phyloP scores from a whole-genome alignment of 2,329 filamentous ascomycete species.

The Arachnopeziza araneosa region DNA sequence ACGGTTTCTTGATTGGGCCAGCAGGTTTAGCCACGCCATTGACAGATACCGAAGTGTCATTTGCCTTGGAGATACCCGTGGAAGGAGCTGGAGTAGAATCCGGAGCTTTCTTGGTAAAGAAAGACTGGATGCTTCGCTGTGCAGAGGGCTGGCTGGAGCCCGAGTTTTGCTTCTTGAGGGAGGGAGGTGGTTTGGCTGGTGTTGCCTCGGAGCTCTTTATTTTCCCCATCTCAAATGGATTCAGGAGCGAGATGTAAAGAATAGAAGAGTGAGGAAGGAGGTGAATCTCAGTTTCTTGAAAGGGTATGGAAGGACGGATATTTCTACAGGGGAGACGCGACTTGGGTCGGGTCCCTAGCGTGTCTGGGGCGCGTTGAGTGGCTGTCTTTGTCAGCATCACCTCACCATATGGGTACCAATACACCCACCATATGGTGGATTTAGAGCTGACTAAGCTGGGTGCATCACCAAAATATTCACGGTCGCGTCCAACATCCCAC shows the following conservation, averaged over 20 bases:
- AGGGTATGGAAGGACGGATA: not conserved
- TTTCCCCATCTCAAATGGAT: not conserved
- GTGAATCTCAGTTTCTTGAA: not conserved
- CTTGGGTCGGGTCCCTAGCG: not conserved
- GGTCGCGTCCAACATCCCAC: too few species aligned
- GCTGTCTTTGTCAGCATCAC: not conserved
- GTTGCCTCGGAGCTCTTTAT: not conserved
- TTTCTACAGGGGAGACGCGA: not conserved
- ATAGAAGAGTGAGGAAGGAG: not conserved
- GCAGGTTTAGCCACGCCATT: conserved; percentile 29
- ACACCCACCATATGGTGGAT: too few species aligned
- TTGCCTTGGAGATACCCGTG: conserved; percentile 25
- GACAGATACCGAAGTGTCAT: conserved; percentile 32
- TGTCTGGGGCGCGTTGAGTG: not conserved
- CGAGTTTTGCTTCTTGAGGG: conserved; percentile 29
- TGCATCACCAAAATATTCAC: too few species aligned
- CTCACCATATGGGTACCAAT: not conserved
- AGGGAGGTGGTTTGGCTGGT: conserved; percentile 13
- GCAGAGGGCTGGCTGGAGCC: conserved; percentile 42
- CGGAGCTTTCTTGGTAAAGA: conserved; percentile 60
- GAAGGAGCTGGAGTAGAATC: conserved; percentile 35
- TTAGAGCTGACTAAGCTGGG: too few species aligned
- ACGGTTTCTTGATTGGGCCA: conserved; percentile 39
- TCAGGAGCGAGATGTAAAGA: not conserved
- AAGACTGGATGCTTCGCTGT: conserved; percentile 70